Conservation (phyloP, 2,329 filamentous ascomycete species). For the Beauveria varroae region DNA sequence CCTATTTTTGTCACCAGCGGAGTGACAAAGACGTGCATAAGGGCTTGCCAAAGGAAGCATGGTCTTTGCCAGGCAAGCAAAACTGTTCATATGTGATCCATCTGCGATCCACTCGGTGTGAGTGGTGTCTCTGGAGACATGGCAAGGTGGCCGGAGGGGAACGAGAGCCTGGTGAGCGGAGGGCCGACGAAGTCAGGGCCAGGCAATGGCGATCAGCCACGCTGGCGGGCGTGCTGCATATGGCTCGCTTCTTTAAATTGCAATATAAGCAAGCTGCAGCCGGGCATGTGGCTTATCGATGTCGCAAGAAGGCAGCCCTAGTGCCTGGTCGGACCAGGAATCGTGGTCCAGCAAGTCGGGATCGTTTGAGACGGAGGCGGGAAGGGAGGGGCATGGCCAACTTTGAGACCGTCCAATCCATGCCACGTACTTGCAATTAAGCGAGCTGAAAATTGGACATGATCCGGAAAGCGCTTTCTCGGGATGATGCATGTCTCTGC, state of each 20-base stretch:
- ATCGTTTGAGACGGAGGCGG: background rate
- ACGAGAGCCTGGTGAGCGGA: background rate
- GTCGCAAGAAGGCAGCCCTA: background rate
- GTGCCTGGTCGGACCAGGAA: background rate
- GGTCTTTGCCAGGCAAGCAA: background rate
- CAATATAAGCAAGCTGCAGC: conserved; percentile 1
- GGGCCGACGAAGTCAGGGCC: background rate
- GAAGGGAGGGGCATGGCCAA: background rate
- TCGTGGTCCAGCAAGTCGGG: conserved; percentile 5
- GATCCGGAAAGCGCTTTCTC: background rate
- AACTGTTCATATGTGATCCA: background rate
- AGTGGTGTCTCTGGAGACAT: background rate
- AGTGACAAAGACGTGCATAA: conserved; percentile 4
- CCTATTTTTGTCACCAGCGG: background rate
- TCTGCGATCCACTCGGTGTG: conserved; percentile 3
- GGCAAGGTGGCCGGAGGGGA: background rate
- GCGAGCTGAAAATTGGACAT: background rate
- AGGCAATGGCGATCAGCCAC: background rate
- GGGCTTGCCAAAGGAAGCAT: background rate
- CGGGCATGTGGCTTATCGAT: background rate
- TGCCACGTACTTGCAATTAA: background rate
- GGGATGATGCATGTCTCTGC: conserved; percentile 1
- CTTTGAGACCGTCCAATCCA: background rate
- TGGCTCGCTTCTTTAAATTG: background rate
- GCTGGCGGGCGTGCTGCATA: background rate